Base-by-base conservation (phyloP, 345 rosid species). In the Pugionium dolabratum region DNA sequence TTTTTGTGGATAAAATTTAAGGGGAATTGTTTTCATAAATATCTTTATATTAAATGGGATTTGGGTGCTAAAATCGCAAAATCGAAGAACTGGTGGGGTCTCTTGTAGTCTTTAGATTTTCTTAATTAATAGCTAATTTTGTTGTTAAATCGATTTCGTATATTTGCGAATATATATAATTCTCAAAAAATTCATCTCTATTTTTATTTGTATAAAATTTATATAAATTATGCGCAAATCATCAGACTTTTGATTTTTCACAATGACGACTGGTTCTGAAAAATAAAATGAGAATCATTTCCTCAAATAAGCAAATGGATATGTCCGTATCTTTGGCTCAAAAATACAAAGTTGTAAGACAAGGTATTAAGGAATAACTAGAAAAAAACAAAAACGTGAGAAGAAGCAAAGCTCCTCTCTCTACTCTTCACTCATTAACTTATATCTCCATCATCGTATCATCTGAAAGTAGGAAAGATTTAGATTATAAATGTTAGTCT, bases 371-470 rank as follows among this genome's bases (percentile, higher is more conserved):
- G 25, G 1, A 46, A 50, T 4, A 33, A 11, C 54, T 51, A 3
- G 18, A 8, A 28, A 48, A 9, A 2, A 37, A 35, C 42, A 54
- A 60, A 70, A 45, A 7, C 25, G 7, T 51, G 53, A 41, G 31
- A 44, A 9, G 69, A 62, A 7, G 36, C 18, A 11, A 56, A 33
- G 44, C 64, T 56, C 9, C 69, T 27, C 26, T 33, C 40, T 64
- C 49, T 42, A n/a, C 18, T 57, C 62, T 49, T 50, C 55, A 10
- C 49, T 50, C 40, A 40, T 56, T 49, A 49, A 54, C 60, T 64
- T 65, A 65, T 4, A 58, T 51, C 48, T 72, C 69, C 18, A 30
- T 62, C 76, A 73, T 66, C 56, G 62, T 25, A 39, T 73, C 72
- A 73, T 59, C 77, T 73, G 67, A 9, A 58, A 66, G 67, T 66